Percentiles rank a stretch among this genome's conserved stretches.
Conservation (phyloP, 2,329 filamentous ascomycete species). For the Ceratocystis cacaofunesta region DNA sequence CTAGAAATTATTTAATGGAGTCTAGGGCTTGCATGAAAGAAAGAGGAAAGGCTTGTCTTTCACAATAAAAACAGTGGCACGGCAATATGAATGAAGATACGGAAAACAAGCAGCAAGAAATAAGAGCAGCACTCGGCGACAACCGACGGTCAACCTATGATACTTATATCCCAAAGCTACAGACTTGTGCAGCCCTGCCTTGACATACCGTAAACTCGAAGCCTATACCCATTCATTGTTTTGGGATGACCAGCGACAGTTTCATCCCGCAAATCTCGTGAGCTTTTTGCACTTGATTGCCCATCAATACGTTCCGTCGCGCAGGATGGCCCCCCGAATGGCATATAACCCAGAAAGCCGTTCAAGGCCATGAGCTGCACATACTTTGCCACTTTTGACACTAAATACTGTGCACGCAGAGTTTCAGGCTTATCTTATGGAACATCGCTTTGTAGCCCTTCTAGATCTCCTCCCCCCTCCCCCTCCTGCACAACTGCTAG, state of each 20-base stretch:
- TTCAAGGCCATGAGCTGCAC: not conserved
- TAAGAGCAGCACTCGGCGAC: not conserved
- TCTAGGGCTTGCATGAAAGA: not conserved
- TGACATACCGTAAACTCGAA: not conserved
- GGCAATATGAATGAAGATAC: not conserved
- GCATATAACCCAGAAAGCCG: not conserved
- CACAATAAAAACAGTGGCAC: not conserved
- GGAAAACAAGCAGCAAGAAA: not conserved
- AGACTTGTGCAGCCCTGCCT: not conserved
- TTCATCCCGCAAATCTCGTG: not conserved
- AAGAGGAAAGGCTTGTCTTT: too few relatives aligned
- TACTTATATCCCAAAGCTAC: not conserved
- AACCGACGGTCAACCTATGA: not conserved
- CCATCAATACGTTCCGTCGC: not conserved
- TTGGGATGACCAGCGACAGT: not conserved
- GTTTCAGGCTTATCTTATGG: not conserved
- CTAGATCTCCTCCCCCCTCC: not conserved
- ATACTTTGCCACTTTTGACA: not conserved
- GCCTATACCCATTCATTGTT: not conserved
- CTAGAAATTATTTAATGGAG: too few relatives aligned
- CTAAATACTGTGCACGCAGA: not conserved
- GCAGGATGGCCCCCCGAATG: not conserved
- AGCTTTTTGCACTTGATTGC: not conserved
- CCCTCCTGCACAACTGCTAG: not conserved
- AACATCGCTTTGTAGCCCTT: not conserved